Evolutionary conservation across 306 rosid species (phyloP).

Genomic region (Vigna nakashimae): DNA sequence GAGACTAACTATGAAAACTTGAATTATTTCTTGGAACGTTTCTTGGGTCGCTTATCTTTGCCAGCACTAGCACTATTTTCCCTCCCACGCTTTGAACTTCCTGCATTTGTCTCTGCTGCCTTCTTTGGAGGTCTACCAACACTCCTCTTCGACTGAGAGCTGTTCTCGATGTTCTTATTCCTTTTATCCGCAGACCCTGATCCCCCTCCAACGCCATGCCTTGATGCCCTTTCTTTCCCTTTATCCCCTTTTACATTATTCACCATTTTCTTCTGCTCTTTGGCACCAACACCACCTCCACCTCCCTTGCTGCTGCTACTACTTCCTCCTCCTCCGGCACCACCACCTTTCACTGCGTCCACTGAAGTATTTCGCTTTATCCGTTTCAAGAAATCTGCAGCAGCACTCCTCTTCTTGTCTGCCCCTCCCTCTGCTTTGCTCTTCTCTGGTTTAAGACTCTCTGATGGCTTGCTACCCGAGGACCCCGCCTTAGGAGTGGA

Average conservation of each 20-base stretch:
- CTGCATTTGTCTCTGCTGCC: constrained; percentile 49
- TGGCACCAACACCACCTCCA: constrained; percentile 42
- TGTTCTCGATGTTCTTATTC: constrained; percentile 53
- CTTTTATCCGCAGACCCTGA: constrained; percentile 53
- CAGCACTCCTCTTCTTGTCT: constrained; percentile 75
- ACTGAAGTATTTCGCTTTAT: constrained; percentile 65
- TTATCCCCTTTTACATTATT: constrained; percentile 51
- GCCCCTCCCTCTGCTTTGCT: constrained; percentile 54
- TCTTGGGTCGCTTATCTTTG: constrained; percentile 64
- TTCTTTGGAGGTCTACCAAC: constrained; percentile 89
- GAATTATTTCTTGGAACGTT: constrained; percentile 63
- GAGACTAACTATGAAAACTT: constrained; percentile 4
- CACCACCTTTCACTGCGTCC: constrained; percentile 48
- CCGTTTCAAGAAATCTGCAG: constrained; percentile 84
- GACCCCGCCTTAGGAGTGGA: constrained; percentile 48
- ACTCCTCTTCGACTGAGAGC: constrained; percentile 68
- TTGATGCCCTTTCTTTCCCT: constrained; percentile 62
- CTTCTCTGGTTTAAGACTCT: constrained; percentile 55
- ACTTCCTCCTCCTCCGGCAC: constrained; percentile 39
- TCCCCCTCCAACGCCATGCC: constrained; percentile 50
- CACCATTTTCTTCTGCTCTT: constrained; percentile 63
- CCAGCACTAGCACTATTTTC: constrained; percentile 63
- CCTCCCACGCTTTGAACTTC: constrained; percentile 66
- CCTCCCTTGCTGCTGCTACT: constrained; percentile 46
- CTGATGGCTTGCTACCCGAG: constrained; percentile 45